Base-by-base conservation (phyloP, 164 flowering plant genomes). In the Annona cherimola region DNA sequence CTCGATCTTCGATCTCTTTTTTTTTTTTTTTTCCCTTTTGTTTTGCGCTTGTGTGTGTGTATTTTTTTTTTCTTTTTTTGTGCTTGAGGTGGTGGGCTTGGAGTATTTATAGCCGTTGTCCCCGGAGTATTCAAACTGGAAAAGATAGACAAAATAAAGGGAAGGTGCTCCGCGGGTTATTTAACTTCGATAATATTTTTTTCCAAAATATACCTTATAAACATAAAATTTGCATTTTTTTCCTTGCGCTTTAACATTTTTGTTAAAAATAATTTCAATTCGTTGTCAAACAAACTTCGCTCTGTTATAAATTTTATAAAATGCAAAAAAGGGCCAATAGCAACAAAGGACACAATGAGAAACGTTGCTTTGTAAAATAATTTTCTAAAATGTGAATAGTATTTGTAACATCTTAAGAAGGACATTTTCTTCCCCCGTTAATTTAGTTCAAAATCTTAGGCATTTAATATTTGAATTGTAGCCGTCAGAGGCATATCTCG, bases 81-180 rank as follows among this genome's bases (percentile, higher is more conserved):
- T 71, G 67, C 77, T 74, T 70, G 73, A 64, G 50, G 67, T 72
- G 61, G 76, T 75, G 82, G 66, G 79, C 61, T 70, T 80, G 64
- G 77, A 78, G 81, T 68, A 83, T 81, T 86, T 81, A 85, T 82
- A 83, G 82, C 86, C 90, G 84, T 73, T 85, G 90, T 86, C 85
- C 69, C 76, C 86, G 86, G 87, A 79, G 65, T 66, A 70, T 75
- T 79, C 71, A 73, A 81, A 76, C 2, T 26, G 14, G 20, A 14
- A 9, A 1, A 4, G 67, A 16, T 26, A 26, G 35, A 26, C 35
- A 26, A 26, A 7, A 50, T 8, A 50, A 50, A 64, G 35, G 2
- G 1, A 4, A 11, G 18, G 44, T 64, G 41, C 2, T 12, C 67
- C 67, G 67, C 67, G 67, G 18, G 67, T 41, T n/a, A 64, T 42